Evolutionary conservation across 768 basidiomycete genomes (phyloP), one percentile per base, ranked within the genome.

Genomic region (Mycena latifolia): DNA sequence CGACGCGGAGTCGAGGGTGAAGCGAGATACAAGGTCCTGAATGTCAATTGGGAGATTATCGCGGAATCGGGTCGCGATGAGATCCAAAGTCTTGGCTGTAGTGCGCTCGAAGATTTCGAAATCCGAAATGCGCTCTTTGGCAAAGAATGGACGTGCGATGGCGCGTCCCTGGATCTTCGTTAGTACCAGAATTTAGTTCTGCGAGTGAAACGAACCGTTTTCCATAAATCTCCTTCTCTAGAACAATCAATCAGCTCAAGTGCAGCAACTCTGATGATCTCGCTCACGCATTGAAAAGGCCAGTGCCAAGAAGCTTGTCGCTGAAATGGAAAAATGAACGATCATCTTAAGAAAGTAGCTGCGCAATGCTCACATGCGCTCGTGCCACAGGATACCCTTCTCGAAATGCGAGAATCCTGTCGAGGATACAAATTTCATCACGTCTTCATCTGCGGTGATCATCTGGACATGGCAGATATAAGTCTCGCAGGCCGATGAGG

Each of bases 111-210:
- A 86, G 28, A 81, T 68, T 18, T 82, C 76, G 48, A 84, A 83
- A 66, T 86, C 84, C 2, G 86, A 80, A 22, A 80, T 79, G 47
- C 86, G 79, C 56, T 86, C 83, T 43, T 75, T 77, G 15, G 80
- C 74, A 70, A 86, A 86, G 75, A 85, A 86, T 20, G 85, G 85
- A 8, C 85, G 82, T 7, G 85, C 79, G 25, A 81, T 79, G 0
- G 81, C 69, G 28, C 86, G 81, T 55, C 85, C 84, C 82, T 84
- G 69, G 67, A 55, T 22, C 41, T 15, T 39, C 18, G 3, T 52
- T 0, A 41, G 57, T 33, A 33, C 29, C 2, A 25, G 2, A 24
- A 37, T 18, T 31, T 24, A 5, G 12, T 55, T 10, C 15, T 37
- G 41, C 1, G 58, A 54, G 17, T 15, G 39, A 20, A 25, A 33